These are phyloP conservation scores for Neofusicoccum laricinum DNA, from an alignment of 2,329 filamentous ascomycete genomes.

Conservation along the genomic window DNA sequence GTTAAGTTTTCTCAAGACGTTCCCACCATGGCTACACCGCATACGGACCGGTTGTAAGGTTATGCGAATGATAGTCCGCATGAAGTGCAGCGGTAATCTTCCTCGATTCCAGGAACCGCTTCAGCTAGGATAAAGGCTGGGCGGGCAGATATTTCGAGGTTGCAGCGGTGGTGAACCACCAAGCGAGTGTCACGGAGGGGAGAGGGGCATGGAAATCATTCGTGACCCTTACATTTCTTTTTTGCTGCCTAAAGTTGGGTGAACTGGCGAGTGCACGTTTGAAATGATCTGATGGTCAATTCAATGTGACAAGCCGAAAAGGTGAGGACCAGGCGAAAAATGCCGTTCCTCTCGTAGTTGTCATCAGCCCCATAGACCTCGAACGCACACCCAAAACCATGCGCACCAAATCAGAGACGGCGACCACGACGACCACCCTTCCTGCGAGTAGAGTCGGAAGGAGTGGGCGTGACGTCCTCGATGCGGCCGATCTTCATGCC, in stretches of 20 bases:
- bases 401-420: slow-evolving; percentile 76
- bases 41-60: slow-evolving; percentile 36
- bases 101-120: slow-evolving; percentile 16
- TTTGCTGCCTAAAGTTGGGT: slow-evolving; percentile 13
- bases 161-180: background rate
- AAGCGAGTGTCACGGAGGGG: background rate
- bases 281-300: slow-evolving; percentile 16
- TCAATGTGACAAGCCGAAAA: slow-evolving; percentile 50
- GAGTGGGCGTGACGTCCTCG: slow-evolving; percentile 98
- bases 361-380: slow-evolving; percentile 28
- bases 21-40: slow-evolving; percentile 53
- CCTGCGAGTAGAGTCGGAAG: slow-evolving; percentile 98
- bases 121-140: slow-evolving; percentile 47
- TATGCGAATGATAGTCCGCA: slow-evolving; percentile 52
- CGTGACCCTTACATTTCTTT: slow-evolving; percentile 14
- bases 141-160: slow-evolving; percentile 62
- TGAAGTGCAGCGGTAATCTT: slow-evolving; percentile 41
- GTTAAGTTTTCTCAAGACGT: slow-evolving; percentile 51
- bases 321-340: slow-evolving; percentile 62
- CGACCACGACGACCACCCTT: slow-evolving; percentile 99
- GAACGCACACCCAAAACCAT: slow-evolving; percentile 51
- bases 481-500: slow-evolving; percentile 99
- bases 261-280: slow-evolving; percentile 16
- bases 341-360: slow-evolving; percentile 72
- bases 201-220: background rate